A percentile compares a stretch with the other conserved stretches of the same genome.
Evolutionary conservation across 257 asterid genomes (phyloP).

Genomic region (Plantago major): DNA sequence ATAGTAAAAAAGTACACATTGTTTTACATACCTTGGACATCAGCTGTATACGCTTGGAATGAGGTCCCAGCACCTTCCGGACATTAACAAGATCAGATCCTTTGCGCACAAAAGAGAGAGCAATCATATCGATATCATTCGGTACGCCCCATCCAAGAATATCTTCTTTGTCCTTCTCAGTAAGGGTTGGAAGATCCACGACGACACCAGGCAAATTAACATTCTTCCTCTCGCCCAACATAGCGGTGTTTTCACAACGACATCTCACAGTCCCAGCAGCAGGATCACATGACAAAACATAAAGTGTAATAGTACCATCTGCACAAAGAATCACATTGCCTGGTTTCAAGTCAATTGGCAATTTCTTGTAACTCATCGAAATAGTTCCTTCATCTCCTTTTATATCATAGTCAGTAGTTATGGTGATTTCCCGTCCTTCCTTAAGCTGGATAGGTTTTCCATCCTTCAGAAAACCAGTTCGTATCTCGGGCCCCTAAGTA

Average conservation of each 20-base stretch:
- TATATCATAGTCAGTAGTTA: conserved; percentile 71
- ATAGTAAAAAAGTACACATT: neutral
- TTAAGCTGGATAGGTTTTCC: conserved; percentile 70
- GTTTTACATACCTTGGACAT: conserved; percentile 63
- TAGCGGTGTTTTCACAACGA: conserved; percentile 73
- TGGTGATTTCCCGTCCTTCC: conserved; percentile 63
- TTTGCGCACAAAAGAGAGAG: conserved; percentile 82
- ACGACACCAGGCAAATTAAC: conserved; percentile 83
- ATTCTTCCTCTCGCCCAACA: conserved; percentile 79
- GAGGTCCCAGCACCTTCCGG: conserved; percentile 70
- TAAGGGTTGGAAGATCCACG: conserved; percentile 85
- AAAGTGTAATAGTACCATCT: conserved; percentile 70
- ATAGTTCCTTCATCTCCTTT: conserved; percentile 60
- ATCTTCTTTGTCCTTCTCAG: conserved; percentile 84
- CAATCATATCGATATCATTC: conserved; percentile 79
- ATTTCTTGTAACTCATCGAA: conserved; percentile 76
- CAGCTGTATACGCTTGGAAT: conserved; percentile 61
- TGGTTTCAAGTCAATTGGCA: conserved; percentile 66
- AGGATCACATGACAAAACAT: conserved; percentile 67
- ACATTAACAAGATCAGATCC: conserved; percentile 87
- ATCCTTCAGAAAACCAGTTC: conserved; percentile 75
- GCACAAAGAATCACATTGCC: conserved; percentile 72
- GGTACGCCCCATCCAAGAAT: conserved; percentile 86
- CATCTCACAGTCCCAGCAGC: conserved; percentile 62
- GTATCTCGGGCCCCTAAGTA: conserved; percentile 78